These are phyloP conservation scores for Syzygium aqueum DNA, from an alignment of 345 rosid genomes.

Conservation along the genomic window DNA sequence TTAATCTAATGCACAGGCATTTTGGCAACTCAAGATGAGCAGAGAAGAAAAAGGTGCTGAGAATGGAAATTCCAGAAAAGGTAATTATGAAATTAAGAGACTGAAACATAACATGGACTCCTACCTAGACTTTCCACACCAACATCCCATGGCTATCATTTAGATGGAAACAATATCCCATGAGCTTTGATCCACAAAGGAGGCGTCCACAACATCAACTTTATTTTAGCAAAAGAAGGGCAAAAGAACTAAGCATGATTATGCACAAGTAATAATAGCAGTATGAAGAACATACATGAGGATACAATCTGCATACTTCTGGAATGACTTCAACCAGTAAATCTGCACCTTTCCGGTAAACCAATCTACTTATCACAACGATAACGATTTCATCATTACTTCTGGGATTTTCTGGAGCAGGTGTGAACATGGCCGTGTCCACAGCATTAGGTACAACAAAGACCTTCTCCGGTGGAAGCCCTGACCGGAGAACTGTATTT, in stretches of 20 bases:
- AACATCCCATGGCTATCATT: neutral
- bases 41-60: neutral
- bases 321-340: constrained; percentile 96
- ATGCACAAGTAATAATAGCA: neutral
- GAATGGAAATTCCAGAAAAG: neutral
- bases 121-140: neutral
- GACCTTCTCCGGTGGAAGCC: constrained; percentile 80
- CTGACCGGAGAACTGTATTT: constrained; percentile 85
- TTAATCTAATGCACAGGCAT: neutral
- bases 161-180: neutral
- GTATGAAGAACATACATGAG: constrained; percentile 51
- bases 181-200: neutral
- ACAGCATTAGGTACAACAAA: constrained; percentile 94
- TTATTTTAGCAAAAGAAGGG: neutral
- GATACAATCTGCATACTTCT: constrained; percentile 60
- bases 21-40: neutral
- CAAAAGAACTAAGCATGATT: neutral
- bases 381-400: constrained; percentile 51
- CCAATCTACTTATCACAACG: constrained; percentile 90
- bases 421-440: constrained; percentile 95
- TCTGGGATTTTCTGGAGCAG: constrained; percentile 47
- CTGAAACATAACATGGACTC: neutral
- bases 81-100: neutral
- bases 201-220: neutral
- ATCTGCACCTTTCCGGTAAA: constrained; percentile 94